Base-by-base conservation (phyloP, 139 green algal genomes). In the Coelastrella sp. region DNA sequence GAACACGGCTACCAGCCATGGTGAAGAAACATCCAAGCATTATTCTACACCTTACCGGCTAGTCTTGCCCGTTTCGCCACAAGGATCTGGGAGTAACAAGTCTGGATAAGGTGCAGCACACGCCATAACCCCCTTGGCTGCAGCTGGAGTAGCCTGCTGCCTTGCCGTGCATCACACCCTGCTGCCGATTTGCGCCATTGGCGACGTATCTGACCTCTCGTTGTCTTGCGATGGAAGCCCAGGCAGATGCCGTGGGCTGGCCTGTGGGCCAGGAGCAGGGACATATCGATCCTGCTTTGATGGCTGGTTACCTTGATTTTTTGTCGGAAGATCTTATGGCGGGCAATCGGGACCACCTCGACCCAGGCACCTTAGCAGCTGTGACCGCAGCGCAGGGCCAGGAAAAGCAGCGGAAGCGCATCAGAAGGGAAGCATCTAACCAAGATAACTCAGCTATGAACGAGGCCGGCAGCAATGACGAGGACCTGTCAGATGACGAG, bases 401-500 rank as follows among this genome's bases (percentile, higher is more conserved):
- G 70, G 12, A 27, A 8, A 75, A 20, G 85, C 85, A 87, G 73
- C 85, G 72, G 20, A 85, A 91, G 63, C 75, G 87, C 4, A 5
- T 27, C 24, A 86, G 80, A 59, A 66, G 76, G 25, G 87, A 85
- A 49, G 87, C 89, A 35, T 81, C 87, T 19, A 97, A 92, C 49
- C 95, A 91, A 0, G 91, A 89, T 14, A 92, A 88, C 24, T n/a
- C 68, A 76, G 68, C 68, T 76, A 6, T 19, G 15, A 25, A 24
- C 68, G 68, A 76, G 17, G 94, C 76, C 6, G 88, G 89, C 63
- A 87, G 61, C 74, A 84, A 72, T 19, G 66, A 79, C 8, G 88
- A 91, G 19, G 88, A 91, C 27, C 24, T 92, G 74, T 17, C 82
- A 74, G 79, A 95, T 66, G 79, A 87, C 22, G 89, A 92, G 74